These are phyloP conservation scores for Neospermospora avenae DNA, from an alignment of 2,329 filamentous ascomycete genomes.

Conservation along the genomic window DNA sequence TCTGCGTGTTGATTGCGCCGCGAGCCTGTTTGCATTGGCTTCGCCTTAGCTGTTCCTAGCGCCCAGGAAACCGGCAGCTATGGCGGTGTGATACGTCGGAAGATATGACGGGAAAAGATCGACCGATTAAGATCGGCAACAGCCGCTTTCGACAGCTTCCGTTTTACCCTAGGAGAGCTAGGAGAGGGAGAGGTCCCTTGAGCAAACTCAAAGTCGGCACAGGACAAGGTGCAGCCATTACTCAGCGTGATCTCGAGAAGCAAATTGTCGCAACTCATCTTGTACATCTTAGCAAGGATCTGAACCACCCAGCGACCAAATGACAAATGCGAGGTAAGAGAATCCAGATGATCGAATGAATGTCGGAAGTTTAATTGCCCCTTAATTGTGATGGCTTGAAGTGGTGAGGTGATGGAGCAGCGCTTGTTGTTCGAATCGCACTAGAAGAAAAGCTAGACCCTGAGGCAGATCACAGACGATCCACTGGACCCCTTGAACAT, in stretches of 20 bases:
- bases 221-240: not conserved
- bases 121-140: not conserved
- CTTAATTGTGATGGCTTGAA: not conserved
- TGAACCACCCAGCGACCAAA: too few relatives aligned
- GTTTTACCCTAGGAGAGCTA: too few relatives aligned
- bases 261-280: too few relatives aligned
- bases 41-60: not conserved
- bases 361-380: not conserved
- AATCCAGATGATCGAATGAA: too few relatives aligned
- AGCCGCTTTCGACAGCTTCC: not conserved
- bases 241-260: not conserved
- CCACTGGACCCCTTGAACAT: not conserved
- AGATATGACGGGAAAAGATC: not conserved
- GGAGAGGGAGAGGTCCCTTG: not conserved
- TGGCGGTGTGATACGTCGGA: not conserved
- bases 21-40: not conserved
- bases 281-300: not conserved
- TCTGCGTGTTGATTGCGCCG: not conserved
- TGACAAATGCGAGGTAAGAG: too few relatives aligned
- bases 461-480: not conserved
- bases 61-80: not conserved
- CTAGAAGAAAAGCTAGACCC: slow-evolving; percentile 1
- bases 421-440: not conserved
- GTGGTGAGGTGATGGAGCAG: not conserved
- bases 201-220: not conserved